Conservation (phyloP, 441 rosid genomes). For the Mallotus repandus region DNA sequence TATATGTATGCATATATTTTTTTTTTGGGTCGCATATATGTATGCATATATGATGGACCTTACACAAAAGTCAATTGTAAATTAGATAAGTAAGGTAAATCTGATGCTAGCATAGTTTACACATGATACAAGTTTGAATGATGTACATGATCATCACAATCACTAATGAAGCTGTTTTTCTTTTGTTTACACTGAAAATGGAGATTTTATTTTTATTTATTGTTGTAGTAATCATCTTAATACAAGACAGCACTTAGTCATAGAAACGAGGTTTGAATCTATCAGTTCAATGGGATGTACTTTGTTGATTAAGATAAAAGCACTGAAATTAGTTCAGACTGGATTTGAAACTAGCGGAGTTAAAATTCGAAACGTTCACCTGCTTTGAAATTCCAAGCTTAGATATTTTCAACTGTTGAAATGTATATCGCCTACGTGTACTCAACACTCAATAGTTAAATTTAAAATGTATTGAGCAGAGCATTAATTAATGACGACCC, state of each 20-base stretch:
- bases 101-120: neutral
- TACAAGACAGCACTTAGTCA: neutral
- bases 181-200: neutral
- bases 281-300: neutral
- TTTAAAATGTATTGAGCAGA: neutral
- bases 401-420: neutral
- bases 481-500: too few relatives aligned
- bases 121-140: neutral
- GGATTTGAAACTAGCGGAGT: neutral
- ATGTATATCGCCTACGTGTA: neutral
- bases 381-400: neutral
- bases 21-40: too few relatives aligned
- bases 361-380: neutral
- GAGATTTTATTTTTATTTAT: neutral
- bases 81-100: neutral
- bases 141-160: neutral
- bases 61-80: conserved; percentile 5
- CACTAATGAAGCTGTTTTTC: neutral
- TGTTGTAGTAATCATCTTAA: neutral
- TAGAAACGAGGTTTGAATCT: neutral
- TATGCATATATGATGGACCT: neutral
- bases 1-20: neutral
- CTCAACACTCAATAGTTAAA: too few relatives aligned
- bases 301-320: neutral
- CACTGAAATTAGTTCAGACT: neutral